phyloP scores from a whole-genome alignment of 345 rosid genomes.

The Salix exigua region DNA sequence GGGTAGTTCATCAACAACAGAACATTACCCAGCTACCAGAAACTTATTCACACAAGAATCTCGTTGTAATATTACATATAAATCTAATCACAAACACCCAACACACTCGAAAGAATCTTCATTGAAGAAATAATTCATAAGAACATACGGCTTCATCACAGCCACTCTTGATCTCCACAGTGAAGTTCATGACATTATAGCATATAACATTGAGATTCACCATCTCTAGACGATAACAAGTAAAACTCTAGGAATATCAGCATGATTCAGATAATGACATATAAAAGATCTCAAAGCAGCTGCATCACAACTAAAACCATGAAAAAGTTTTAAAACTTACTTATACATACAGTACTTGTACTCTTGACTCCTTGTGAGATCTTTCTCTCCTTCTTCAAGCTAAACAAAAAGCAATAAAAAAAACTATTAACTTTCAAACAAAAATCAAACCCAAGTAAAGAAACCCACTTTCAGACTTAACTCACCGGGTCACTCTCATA shows the following conservation, averaged over 20 bases:
- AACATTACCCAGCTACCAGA: background rate
- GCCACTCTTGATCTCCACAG: background rate
- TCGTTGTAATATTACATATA: no score
- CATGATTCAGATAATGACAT: background rate
- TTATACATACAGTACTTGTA: conserved; percentile 78
- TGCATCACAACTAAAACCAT: no score
- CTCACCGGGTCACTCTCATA: conserved; percentile 82
- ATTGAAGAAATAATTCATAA: no score
- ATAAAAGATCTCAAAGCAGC: background rate
- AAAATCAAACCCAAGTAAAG: background rate
- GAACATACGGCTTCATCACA: no score
- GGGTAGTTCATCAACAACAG: background rate
- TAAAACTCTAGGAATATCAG: background rate
- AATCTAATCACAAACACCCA: no score
- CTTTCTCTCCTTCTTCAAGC: conserved; percentile 91
- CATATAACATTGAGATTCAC: no score
- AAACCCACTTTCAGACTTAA: background rate
- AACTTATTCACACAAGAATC: background rate
- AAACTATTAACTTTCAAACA: background rate
- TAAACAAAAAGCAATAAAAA: conserved; percentile 18
- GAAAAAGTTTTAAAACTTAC: conserved; percentile 40
- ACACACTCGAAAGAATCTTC: no score
- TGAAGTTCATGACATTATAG: background rate
- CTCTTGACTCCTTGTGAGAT: conserved; percentile 67
- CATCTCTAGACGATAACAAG: background rate